Conservation (phyloP, 305 asterid genomes). For the Fraxinus greggii region DNA sequence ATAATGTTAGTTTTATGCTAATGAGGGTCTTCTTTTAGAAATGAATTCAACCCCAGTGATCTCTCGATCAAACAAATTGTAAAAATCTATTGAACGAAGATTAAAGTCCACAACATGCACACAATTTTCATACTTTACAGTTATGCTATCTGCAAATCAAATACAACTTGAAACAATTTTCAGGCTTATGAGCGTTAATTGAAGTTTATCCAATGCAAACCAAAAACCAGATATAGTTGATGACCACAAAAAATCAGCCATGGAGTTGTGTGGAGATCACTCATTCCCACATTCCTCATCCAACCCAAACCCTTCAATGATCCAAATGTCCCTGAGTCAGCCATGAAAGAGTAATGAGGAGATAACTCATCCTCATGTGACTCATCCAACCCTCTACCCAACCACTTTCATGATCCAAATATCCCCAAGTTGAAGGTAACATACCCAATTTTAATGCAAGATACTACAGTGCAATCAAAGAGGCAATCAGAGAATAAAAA, state of each 20-base stretch:
- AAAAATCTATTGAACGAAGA: not conserved
- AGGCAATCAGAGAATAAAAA: not conserved
- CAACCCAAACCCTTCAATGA: not conserved
- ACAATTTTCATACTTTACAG: not conserved
- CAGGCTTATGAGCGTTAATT: not conserved
- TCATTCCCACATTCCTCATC: not conserved
- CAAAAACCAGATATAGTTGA: not conserved
- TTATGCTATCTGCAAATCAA: not conserved
- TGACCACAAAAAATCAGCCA: not conserved
- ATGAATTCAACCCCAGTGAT: not conserved
- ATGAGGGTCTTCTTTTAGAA: not conserved
- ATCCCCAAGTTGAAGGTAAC: slow-evolving; percentile 1
- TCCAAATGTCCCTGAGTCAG: not conserved
- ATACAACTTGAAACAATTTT: not conserved
- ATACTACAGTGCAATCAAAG: slow-evolving; percentile 6
- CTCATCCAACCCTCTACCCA: not conserved
- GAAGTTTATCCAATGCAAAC: not conserved
- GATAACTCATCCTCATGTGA: not conserved
- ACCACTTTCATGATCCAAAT: not conserved
- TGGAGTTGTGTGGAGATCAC: not conserved
- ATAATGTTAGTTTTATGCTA: not conserved
- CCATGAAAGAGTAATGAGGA: not conserved
- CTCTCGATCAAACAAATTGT: not conserved
- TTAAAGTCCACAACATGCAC: not conserved
- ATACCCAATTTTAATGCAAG: not conserved